Evolutionary conservation across 257 asterid genomes (phyloP).

Genomic region (Lavandula angustifolia): DNA sequence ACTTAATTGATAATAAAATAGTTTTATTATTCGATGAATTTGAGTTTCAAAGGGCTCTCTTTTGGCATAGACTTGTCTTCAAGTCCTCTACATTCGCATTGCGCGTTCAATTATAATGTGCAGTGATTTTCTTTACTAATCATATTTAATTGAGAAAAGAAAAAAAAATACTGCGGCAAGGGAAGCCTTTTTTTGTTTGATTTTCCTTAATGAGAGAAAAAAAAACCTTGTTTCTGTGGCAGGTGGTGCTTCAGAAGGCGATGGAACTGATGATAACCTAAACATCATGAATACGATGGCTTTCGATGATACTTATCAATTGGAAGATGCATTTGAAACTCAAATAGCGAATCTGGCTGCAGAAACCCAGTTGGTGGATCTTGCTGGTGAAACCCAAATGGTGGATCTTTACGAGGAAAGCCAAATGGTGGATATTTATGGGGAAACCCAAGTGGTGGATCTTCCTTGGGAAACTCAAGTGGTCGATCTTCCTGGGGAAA

Average conservation of each 20-base stretch:
- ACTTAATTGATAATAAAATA: neutral
- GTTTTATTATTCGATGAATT: neutral
- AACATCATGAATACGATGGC: constrained; percentile 37
- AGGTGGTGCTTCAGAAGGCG: constrained; percentile 39
- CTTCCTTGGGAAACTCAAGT: constrained; percentile 57
- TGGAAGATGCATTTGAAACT: constrained; percentile 63
- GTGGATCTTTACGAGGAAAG: constrained; percentile 44
- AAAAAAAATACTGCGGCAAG: neutral
- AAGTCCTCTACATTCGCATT: neutral
- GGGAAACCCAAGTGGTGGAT: constrained; percentile 38
- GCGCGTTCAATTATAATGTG: neutral
- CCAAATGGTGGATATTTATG: constrained; percentile 45
- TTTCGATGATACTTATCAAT: constrained; percentile 48
- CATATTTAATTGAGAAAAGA: neutral
- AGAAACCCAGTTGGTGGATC: constrained; percentile 39
- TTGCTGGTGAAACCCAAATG: constrained; percentile 36
- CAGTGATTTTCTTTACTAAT: neutral
- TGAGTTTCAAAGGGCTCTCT: neutral
- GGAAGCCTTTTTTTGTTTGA: neutral
- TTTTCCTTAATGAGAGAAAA: constrained; percentile 14
- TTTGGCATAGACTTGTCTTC: constrained; percentile 8
- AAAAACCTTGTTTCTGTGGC: constrained; percentile 23
- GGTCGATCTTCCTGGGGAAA: constrained; percentile 42
- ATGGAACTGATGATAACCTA: constrained; percentile 37
- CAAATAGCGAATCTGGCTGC: constrained; percentile 38